Conservation (phyloP, 2,329 filamentous ascomycete genomes). For the Colletotrichum cuscutae region DNA sequence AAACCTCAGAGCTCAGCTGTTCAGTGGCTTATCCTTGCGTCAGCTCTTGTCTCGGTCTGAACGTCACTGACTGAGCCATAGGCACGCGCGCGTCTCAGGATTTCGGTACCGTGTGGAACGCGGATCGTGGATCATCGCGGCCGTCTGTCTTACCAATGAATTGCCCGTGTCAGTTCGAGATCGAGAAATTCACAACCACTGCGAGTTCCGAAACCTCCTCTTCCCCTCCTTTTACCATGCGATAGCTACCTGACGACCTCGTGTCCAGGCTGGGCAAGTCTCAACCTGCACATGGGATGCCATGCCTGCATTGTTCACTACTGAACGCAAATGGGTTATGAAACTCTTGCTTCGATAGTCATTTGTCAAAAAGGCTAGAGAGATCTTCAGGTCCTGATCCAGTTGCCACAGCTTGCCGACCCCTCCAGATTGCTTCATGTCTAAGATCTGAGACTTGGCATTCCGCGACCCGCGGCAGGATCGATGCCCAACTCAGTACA, state of each 20-base stretch:
- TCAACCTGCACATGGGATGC: too few relatives aligned
- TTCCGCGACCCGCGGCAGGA: background rate
- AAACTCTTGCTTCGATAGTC: too few relatives aligned
- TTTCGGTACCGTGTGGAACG: background rate
- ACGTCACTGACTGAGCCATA: background rate
- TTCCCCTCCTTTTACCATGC: background rate
- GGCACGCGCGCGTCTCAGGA: background rate
- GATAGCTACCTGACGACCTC: background rate
- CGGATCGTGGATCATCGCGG: background rate
- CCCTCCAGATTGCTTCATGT: background rate
- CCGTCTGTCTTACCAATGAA: constrained; percentile 8
- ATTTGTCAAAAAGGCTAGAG: background rate
- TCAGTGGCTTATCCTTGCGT: background rate
- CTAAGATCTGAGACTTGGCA: constrained; percentile 7
- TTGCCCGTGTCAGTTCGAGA: background rate
- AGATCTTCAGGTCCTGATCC: background rate
- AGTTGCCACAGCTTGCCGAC: background rate
- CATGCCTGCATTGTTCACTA: background rate
- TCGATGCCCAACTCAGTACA: background rate
- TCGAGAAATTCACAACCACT: background rate
- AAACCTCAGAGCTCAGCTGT: background rate
- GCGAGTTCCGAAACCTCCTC: background rate
- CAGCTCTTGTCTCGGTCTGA: background rate
- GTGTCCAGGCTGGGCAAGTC: background rate
- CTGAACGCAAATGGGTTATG: background rate